Percentiles rank a stretch among this genome's conserved stretches.
Evolutionary conservation across 768 basidiomycete genomes (phyloP).

Genomic region (Lyophyllum decastes): DNA sequence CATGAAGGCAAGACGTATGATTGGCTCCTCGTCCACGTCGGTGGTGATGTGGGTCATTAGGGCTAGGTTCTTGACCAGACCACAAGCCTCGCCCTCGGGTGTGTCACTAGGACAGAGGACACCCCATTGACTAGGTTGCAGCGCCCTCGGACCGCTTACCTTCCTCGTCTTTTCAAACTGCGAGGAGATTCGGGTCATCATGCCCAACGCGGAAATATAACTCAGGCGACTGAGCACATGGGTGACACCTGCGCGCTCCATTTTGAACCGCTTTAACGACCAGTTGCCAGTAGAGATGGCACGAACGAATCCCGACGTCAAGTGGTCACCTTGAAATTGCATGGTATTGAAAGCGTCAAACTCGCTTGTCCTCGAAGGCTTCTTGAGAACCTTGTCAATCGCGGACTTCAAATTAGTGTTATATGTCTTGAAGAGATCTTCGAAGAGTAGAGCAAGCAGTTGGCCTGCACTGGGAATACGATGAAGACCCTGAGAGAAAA

Average conservation of each 20-base stretch:
- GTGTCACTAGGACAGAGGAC: conserved; percentile 98
- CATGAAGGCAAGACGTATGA: conserved; percentile 86
- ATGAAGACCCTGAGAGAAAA: conserved; percentile 7
- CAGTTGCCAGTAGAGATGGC: conserved; percentile 99
- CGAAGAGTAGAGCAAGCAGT: conserved; percentile 91
- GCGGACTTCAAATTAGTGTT: conserved; percentile 92
- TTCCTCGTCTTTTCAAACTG: conserved; percentile 99
- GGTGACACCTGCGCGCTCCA: conserved; percentile 98
- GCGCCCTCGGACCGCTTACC: conserved; percentile 93
- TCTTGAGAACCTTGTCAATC: conserved; percentile 97
- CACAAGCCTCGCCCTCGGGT: conserved; percentile 99
- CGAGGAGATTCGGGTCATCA: conserved; percentile 99
- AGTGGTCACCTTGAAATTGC: conserved; percentile 94
- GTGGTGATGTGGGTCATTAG: conserved; percentile 99
- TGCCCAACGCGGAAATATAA: conserved; percentile 96
- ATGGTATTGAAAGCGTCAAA: conserved; percentile 95
- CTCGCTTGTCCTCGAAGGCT: conserved; percentile 90
- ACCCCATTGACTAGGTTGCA: conserved; percentile 99
- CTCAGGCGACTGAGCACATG: conserved; percentile 94
- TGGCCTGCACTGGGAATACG: conserved; percentile 79
- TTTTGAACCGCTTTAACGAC: conserved; percentile 98
- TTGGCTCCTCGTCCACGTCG: conserved; percentile 95
- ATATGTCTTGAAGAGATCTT: conserved; percentile 98
- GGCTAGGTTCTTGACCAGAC: conserved; percentile 96
- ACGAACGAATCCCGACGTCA: conserved; percentile 93